Base-by-base conservation (phyloP, 1,284 basidiomycete genomes). In the Ceratobasidium theobromae region DNA sequence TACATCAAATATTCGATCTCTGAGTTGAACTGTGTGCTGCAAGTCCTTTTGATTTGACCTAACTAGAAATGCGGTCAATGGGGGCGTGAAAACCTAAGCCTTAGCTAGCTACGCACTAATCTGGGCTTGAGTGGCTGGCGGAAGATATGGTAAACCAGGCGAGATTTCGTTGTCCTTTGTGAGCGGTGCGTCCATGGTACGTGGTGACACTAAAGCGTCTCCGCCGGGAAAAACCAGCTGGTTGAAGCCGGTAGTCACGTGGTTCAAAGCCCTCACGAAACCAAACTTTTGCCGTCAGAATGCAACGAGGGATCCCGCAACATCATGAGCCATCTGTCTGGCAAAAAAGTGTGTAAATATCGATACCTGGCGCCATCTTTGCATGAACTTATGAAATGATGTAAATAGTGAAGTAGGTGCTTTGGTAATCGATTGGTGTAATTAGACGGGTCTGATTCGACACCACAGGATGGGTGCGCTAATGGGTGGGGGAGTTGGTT, bases 401-500 rank as follows among this genome's bases (percentile, higher is more conserved):
- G 14, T 38, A 11, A 60, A 12, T 49, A 69, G 68, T 69, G 66
- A 69, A 67, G 66, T 57, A 65, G 33, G 66, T 69, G 27, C 21
- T 32, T 51, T 21, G 33, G 38, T 41, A 21, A 32, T 27, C 28
- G 14, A 27, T 53, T 11, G 9, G n/a, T 23, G 16, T 45, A 16
- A 18, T 25, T 23, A 46, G 38, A 25, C 32, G 52, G 48, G 12
- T 54, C 54, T 3, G 21, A 25, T 16, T 23, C 27, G 21, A 38
- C 60, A 30, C 35, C 23, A 40, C 62, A 94, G 92, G 79, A 95
- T 95, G 93, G 93, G 93, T 72, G 92, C 91, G 53, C 77, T 93
- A 68, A 95, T 95, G 92, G 93, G 93, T 69, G 88, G 86, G 70
- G 91, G 91, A 71, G 94, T 96, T 67, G 94, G 94, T 30, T 82